Evolutionary conservation across 2,329 filamentous ascomycete genomes (phyloP), one percentile per base, ranked within the genome.

Genomic region (Neonectria punicea): DNA sequence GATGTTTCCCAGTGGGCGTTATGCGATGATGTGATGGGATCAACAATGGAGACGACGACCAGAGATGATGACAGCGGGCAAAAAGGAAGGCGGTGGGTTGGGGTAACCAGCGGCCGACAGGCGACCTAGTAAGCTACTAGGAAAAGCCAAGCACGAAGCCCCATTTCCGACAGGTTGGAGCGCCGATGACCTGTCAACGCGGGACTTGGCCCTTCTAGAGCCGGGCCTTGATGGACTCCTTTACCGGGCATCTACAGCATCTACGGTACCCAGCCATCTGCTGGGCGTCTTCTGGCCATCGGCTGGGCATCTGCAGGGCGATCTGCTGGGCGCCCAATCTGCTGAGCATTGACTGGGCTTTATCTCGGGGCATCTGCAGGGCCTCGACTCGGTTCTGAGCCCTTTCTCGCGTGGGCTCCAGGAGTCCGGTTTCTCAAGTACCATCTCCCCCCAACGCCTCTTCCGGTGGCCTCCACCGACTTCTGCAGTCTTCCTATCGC

Each of bases 71-170:
- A 51, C 55, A 54, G 43, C 22, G 55, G 50, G 22, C 41, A 53
- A 61, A 55, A 55, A 46, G 62, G 44, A 41, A 59, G 55, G 62
- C 57, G 62, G 62, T 61, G 62, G 62, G 58, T 61, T 65, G 53
- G 53, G 62, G 61, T 41, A 61, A 49, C 28, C 51, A 49, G 51
- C 25, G 36, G 22, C 25, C 18, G 34, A 30, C 25, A 46, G 25
- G 9, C 30, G 44, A 18, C 58, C 58, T 46, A 25, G 25, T 25
- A 43, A 43, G 25, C 25, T 25, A 25, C 32, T 14, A 53, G 36
- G 36, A 25, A 50, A 22, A 44, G 53, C 36, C 59, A 51, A 39
- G 44, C 32, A 43, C n/a, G 32, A 49, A 57, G 32, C 51, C 50
- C 56, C 32, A 56, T 55, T 53, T 60, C 50, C 56, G 56, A 64